These are phyloP conservation scores for Protomyces lactucae-debilis DNA, from an alignment of 1,139 yeast species.

Conservation along the genomic window DNA sequence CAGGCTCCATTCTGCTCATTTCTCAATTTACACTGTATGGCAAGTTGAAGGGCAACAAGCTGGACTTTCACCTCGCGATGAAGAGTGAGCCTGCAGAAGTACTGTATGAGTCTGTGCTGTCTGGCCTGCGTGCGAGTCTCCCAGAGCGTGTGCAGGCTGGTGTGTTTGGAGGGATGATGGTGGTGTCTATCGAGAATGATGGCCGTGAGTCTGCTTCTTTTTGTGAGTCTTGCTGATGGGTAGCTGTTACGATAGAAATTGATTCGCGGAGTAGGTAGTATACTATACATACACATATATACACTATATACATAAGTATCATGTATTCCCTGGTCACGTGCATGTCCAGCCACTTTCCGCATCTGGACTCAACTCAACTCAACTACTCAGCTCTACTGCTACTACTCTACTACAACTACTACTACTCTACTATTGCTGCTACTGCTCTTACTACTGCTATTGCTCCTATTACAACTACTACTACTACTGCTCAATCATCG, in stretches of 20 bases:
- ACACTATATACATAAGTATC: background rate
- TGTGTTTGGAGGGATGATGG: conserved; percentile 96
- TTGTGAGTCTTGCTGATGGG: background rate
- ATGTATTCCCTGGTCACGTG: background rate
- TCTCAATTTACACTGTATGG: conserved; percentile 89
- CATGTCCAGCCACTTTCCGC: too few relatives aligned
- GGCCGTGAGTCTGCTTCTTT: conserved; percentile 45
- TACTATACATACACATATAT: background rate
- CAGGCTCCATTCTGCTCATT: conserved; percentile 41
- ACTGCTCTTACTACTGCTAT: too few relatives aligned
- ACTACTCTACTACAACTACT: too few relatives aligned
- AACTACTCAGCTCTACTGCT: too few relatives aligned
- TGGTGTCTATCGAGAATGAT: conserved; percentile 75
- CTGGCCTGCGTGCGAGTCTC: conserved; percentile 45
- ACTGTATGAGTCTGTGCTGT: conserved; percentile 60
- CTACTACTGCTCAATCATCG: too few relatives aligned
- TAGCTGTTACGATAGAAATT: conserved; percentile 61
- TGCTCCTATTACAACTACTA: too few relatives aligned
- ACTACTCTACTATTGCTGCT: too few relatives aligned
- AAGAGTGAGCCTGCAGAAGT: conserved; percentile 52
- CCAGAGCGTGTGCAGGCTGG: conserved; percentile 63
- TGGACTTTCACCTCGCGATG: conserved; percentile 33
- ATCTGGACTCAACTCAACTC: too few relatives aligned
- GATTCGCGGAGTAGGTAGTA: conserved; percentile 47
- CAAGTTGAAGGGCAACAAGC: conserved; percentile 32